Conservation (phyloP, 495 filamentous ascomycete genomes). For the Terfezia boudieri region DNA sequence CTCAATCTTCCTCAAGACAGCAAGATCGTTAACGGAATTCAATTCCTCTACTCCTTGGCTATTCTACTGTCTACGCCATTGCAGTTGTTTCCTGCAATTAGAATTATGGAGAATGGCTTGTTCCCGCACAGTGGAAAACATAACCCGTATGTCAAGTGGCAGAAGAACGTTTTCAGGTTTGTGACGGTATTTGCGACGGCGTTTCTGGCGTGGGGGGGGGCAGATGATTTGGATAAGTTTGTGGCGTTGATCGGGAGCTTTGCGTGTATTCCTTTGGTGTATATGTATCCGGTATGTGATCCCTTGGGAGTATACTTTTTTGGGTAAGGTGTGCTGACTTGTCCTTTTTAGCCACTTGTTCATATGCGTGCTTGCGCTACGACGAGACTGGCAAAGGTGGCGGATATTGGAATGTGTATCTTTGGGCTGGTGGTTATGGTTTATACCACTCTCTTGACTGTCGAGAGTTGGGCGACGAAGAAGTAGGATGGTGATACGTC, state of each 20-base stretch:
- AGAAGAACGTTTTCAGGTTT: constrained; percentile 93
- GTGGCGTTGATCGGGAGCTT: constrained; percentile 90
- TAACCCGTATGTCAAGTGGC: constrained; percentile 91
- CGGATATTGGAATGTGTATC: constrained; percentile 50
- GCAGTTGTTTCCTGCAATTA: constrained; percentile 91
- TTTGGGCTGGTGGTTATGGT: constrained; percentile 71
- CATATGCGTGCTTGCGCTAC: constrained; percentile 62
- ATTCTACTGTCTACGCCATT: constrained; percentile 85
- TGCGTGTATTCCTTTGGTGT: constrained; percentile 90
- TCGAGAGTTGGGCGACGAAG: constrained; percentile 48
- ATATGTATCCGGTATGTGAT: constrained; percentile 59
- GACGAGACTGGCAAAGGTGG: constrained; percentile 34
- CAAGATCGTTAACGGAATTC: constrained; percentile 82
- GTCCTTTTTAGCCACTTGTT: constrained; percentile 36
- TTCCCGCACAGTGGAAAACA: constrained; percentile 49
- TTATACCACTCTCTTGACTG: constrained; percentile 70
- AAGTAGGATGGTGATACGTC: background rate
- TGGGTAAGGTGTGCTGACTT: constrained; percentile 9
- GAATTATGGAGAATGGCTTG: constrained; percentile 42
- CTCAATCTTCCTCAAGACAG: constrained; percentile 91
- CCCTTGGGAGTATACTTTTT: constrained; percentile 17
- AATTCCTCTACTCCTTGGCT: constrained; percentile 84
- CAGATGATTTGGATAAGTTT: constrained; percentile 89
- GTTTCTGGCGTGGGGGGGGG: constrained; percentile 71
- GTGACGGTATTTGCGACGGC: constrained; percentile 71